Evolutionary conservation across 208 protist species (phyloP), one percentile per base, ranked within the genome.

Genomic region (Crithidia acanthocephali): DNA sequence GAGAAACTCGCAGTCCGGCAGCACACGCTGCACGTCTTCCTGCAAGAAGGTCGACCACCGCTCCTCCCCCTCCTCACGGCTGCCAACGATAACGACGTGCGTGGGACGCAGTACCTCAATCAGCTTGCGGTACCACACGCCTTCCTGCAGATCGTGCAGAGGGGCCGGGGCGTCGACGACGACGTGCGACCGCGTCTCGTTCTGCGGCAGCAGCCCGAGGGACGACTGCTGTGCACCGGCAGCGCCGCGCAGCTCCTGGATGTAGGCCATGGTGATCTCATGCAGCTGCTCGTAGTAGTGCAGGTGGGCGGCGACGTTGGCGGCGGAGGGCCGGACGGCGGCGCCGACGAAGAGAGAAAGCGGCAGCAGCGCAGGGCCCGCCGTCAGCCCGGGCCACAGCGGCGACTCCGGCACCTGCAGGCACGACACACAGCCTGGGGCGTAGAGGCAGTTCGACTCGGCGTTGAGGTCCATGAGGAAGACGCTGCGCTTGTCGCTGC

Each of bases 101-200:
- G 87, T 86, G 9, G 91, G 88, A 11, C 67, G 71, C 51, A 93
- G 50, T n/a, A 91, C 47, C 60, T 92, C 84, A 25, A 92, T 84
- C 27, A 95, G 50, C 69, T 80, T 77, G 47, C 86, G 84, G 69
- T 88, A 95, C 65, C 90, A 93, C n/a, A 84, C 77, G 16, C 76
- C 84, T 60, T 86, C 83, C 63, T 84, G 71, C 55, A 93, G 55
- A 7, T 85, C 87, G 4, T 66, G 30, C 42, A 72, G 61, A 32
- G 91, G 90, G 2, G 86, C 69, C 20, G 91, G 85, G 23, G 86
- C 91, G 51, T 95, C 91, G 25, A 95, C 75, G 2, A 95, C 77
- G 33, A 90, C 52, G 68, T 85, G 77, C 55, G 72, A 76, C 11
- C 25, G 18, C 16, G 37, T 33, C 55, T 77, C 72, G 42, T 20